Percentiles rank a stretch among this genome's conserved stretches.
Conservation (phyloP, 2,329 filamentous ascomycete species). For the Pestalotiopsis sp. region DNA sequence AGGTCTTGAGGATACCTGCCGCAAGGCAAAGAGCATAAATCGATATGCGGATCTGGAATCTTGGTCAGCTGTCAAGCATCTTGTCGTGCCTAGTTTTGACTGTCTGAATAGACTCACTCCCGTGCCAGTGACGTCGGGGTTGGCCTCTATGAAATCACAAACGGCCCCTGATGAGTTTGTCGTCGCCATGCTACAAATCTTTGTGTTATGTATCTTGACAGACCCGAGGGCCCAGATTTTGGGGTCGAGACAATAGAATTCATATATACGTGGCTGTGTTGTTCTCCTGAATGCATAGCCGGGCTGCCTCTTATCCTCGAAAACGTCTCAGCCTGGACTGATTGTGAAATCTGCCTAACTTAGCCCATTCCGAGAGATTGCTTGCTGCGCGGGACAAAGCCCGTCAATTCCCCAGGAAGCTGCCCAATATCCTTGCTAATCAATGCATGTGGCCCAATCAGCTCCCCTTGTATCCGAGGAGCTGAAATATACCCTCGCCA, state of each 20-base stretch:
- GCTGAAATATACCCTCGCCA: slow-evolving; percentile 8
- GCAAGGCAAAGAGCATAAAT: slow-evolving; percentile 17
- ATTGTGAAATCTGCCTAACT: not conserved
- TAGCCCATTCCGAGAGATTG: not conserved
- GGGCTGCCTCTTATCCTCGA: not conserved
- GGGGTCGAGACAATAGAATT: too few species aligned
- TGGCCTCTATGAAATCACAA: slow-evolving; percentile 37
- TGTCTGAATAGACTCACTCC: slow-evolving; percentile 11
- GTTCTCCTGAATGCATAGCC: too few species aligned
- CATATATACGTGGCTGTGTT: too few species aligned
- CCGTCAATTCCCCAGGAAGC: not conserved
- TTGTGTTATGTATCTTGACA: not conserved
- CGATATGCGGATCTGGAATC: slow-evolving; percentile 16
- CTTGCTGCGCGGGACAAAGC: not conserved
- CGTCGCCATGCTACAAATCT: not conserved
- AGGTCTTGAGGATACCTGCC: slow-evolving; percentile 10
- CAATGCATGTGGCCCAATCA: not conserved
- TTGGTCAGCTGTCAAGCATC: not conserved
- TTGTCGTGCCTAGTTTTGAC: not conserved
- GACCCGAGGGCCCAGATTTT: too few species aligned
- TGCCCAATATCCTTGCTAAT: not conserved
- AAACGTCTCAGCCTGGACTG: not conserved
- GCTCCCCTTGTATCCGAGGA: not conserved
- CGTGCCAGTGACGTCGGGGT: slow-evolving; percentile 31
- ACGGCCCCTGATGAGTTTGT: not conserved